These are phyloP conservation scores for Botrytis sinoallii DNA, from an alignment of 2,329 filamentous ascomycete species.

Conservation along the genomic window DNA sequence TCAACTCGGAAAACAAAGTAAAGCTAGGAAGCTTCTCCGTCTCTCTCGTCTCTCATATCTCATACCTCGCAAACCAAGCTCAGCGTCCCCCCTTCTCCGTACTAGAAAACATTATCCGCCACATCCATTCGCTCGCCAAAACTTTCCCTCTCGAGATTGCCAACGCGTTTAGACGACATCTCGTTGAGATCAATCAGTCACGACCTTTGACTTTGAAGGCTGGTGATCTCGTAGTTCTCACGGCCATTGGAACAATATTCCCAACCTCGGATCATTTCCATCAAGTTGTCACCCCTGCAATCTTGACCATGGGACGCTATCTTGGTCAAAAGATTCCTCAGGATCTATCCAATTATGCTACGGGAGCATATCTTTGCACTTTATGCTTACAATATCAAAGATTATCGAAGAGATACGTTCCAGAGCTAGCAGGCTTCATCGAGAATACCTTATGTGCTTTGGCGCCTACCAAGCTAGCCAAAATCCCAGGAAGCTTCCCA, in stretches of 20 bases:
- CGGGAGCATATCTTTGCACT: conserved; percentile 75
- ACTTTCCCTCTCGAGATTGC: conserved; percentile 77
- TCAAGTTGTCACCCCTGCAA: conserved; percentile 85
- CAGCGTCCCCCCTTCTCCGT: conserved; percentile 58
- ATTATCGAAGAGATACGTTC: conserved; percentile 81
- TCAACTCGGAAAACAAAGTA: conserved; percentile 80
- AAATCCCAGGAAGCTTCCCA: conserved; percentile 56
- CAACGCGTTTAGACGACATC: conserved; percentile 70
- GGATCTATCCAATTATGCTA: conserved; percentile 62
- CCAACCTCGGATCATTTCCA: conserved; percentile 98
- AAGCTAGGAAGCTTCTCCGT: conserved; percentile 68
- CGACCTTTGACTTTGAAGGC: conserved; percentile 52
- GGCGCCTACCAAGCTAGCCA: conserved; percentile 51
- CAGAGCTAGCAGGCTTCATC: conserved; percentile 80
- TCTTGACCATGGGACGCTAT: conserved; percentile 79
- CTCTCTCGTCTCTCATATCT: conserved; percentile 62
- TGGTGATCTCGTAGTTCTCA: conserved; percentile 80
- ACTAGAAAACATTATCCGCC: conserved; percentile 78
- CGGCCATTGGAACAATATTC: conserved; percentile 79
- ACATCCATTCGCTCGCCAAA: conserved; percentile 89
- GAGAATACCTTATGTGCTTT: conserved; percentile 70
- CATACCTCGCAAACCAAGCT: conserved; percentile 45
- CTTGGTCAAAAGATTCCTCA: conserved; percentile 73
- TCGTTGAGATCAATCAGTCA: conserved; percentile 53
- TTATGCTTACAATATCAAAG: conserved; percentile 79